Percentiles rank a stretch among this genome's conserved stretches.
These are phyloP conservation scores for Pseudoturritis turrita DNA, from an alignment of 345 rosid species.

Conservation along the genomic window DNA sequence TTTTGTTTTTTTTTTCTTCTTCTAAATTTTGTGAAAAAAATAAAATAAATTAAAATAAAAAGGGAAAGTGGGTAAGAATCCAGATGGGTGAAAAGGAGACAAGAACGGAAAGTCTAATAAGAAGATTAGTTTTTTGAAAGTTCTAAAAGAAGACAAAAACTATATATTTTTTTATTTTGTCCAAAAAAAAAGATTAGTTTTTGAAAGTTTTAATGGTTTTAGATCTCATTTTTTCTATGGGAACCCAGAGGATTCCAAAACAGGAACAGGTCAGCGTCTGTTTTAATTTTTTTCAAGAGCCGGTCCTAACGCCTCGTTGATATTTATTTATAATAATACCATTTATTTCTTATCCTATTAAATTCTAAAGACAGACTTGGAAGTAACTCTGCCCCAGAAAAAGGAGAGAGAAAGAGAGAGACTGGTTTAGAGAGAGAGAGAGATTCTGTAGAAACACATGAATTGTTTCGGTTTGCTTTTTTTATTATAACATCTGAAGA, in stretches of 20 bases:
- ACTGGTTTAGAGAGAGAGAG: conserved; percentile 7
- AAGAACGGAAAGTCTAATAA: conserved; percentile 13
- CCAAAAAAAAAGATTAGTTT: too few relatives aligned
- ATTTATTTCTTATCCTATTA: conserved; percentile 23
- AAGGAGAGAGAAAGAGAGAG: not conserved
- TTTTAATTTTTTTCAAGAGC: not conserved
- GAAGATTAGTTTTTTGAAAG: not conserved
- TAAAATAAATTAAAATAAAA: not conserved
- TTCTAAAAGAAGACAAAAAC: too few relatives aligned
- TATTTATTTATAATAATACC: conserved; percentile 7
- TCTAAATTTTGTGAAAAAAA: not conserved
- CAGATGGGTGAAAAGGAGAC: conserved; percentile 18
- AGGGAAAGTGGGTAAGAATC: not conserved
- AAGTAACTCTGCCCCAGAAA: conserved; percentile 19
- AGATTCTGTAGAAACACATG: conserved; percentile 12
- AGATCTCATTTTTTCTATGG: conserved; percentile 10
- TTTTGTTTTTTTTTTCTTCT: not conserved
- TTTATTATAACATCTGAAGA: not conserved
- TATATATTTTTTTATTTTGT: too few relatives aligned
- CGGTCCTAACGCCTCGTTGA: conserved; percentile 15
- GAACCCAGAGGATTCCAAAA: conserved; percentile 8
- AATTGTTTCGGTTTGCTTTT: not conserved
- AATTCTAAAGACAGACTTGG: conserved; percentile 23
- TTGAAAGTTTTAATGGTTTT: conserved; percentile 15
- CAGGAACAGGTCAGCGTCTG: conserved; percentile 29